Conservation (phyloP, 345 rosid species). For the Erucastrum elatum region DNA sequence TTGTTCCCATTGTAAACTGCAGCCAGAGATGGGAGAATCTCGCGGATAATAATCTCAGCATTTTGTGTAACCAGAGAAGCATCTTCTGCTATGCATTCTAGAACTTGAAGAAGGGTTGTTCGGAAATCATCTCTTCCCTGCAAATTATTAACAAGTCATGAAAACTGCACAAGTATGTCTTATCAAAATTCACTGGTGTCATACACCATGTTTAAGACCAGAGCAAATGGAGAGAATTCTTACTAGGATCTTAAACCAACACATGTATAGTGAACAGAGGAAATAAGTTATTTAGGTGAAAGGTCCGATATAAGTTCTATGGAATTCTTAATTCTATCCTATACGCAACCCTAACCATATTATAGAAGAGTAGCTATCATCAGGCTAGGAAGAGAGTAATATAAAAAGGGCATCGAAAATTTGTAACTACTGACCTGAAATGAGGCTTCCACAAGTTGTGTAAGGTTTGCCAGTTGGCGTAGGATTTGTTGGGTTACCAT, state of each 20-base stretch:
- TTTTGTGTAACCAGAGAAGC: slow-evolving; percentile 56
- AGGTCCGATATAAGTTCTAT: background rate
- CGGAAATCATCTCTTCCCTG: slow-evolving; percentile 98
- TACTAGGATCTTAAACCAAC: slow-evolving; percentile 3
- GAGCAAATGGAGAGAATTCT: background rate
- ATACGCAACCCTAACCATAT: background rate
- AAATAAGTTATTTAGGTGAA: background rate
- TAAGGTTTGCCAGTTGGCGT: slow-evolving; percentile 78
- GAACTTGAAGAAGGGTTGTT: slow-evolving; percentile 76
- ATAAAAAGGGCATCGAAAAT: background rate
- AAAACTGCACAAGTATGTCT: background rate
- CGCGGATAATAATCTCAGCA: slow-evolving; percentile 53
- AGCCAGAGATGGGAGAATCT: slow-evolving; percentile 81
- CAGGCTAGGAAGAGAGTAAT: background rate
- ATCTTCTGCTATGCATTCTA: slow-evolving; percentile 81
- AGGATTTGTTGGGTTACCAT: slow-evolving; percentile 65
- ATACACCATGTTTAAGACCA: background rate
- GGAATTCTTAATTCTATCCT: background rate
- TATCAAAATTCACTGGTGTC: background rate
- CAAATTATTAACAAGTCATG: slow-evolving; percentile 17
- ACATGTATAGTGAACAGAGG: background rate
- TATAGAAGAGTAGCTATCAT: background rate
- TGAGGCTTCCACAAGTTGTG: slow-evolving; percentile 74
- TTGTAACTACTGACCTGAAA: slow-evolving; percentile 65
- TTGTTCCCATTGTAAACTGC: slow-evolving; percentile 82